Evolutionary conservation across 306 rosid species (phyloP).

Genomic region (Luffa aegyptiaca): DNA sequence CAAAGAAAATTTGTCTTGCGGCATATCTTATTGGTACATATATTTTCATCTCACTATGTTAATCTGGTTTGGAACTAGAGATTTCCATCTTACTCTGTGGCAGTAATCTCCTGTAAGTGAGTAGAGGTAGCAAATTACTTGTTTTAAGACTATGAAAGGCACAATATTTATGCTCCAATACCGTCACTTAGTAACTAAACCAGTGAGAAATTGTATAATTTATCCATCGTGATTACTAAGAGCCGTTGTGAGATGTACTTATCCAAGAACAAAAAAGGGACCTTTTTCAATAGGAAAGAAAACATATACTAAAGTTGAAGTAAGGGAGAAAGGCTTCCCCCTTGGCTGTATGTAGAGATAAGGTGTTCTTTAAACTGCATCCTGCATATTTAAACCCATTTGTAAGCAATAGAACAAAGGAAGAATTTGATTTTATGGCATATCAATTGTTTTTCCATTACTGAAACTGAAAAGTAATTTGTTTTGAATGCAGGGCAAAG

Average conservation of each 20-base stretch:
- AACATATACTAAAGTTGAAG: no score
- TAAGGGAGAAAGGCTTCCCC: no score
- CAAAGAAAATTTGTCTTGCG: neutral
- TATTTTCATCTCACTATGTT: neutral
- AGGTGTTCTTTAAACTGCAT: no score
- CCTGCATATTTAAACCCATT: no score
- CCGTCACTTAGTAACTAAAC: no score
- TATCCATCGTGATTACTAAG: neutral
- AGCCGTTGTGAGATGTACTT: neutral
- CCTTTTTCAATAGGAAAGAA: no score
- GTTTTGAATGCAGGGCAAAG: constrained; percentile 32
- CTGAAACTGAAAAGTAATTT: no score
- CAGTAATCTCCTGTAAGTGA: neutral
- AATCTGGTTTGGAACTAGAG: neutral
- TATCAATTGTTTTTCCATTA: no score
- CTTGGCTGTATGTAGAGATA: no score
- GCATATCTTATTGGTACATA: neutral
- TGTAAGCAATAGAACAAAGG: no score
- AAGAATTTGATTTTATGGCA: no score
- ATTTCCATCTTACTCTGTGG: neutral
- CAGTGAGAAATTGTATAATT: neutral
- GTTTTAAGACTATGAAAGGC: neutral
- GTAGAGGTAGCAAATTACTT: neutral
- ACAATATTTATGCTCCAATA: no score
- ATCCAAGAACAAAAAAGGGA: neutral